These are phyloP conservation scores for Apophysomyces variabilis DNA, from an alignment of 371 early-diverging fungal species.

Conservation along the genomic window DNA sequence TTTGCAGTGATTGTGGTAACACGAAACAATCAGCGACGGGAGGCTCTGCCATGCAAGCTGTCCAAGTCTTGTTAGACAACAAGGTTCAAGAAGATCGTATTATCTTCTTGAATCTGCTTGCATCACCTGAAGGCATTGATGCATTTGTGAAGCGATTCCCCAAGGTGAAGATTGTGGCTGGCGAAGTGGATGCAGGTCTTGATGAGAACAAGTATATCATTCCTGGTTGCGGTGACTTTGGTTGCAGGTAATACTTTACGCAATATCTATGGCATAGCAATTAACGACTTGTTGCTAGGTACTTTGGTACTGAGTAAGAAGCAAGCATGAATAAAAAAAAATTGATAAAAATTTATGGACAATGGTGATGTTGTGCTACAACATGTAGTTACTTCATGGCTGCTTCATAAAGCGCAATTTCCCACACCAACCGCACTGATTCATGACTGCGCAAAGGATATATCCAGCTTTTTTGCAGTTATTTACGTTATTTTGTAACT, in stretches of 20 bases:
- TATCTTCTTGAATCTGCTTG: constrained; percentile 83
- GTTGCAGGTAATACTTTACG: constrained; percentile 57
- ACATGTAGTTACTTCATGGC: too few species aligned
- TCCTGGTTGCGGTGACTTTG: constrained; percentile 96
- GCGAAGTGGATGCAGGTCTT: constrained; percentile 84
- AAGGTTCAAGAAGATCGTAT: constrained; percentile 88
- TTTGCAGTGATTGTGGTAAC: constrained; percentile 3
- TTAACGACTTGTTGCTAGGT: constrained; percentile 10
- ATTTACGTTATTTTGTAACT: neutral
- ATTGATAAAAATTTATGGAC: too few species aligned
- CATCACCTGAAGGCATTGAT: constrained; percentile 83
- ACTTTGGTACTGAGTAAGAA: constrained; percentile 28
- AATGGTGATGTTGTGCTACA: too few species aligned
- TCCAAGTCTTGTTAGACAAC: constrained; percentile 83
- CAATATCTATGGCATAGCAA: neutral
- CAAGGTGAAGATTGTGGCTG: constrained; percentile 83
- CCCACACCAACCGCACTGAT: too few species aligned
- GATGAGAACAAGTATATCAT: constrained; percentile 85
- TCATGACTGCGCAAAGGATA: too few species aligned
- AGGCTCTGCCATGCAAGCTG: constrained; percentile 90
- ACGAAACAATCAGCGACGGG: constrained; percentile 76
- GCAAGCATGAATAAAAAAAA: too few species aligned
- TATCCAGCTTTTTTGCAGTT: too few species aligned
- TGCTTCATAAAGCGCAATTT: too few species aligned
- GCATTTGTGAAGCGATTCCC: constrained; percentile 77